These are phyloP conservation scores for Diaporthe velutina DNA, from an alignment of 2,329 filamentous ascomycete genomes.

Conservation along the genomic window DNA sequence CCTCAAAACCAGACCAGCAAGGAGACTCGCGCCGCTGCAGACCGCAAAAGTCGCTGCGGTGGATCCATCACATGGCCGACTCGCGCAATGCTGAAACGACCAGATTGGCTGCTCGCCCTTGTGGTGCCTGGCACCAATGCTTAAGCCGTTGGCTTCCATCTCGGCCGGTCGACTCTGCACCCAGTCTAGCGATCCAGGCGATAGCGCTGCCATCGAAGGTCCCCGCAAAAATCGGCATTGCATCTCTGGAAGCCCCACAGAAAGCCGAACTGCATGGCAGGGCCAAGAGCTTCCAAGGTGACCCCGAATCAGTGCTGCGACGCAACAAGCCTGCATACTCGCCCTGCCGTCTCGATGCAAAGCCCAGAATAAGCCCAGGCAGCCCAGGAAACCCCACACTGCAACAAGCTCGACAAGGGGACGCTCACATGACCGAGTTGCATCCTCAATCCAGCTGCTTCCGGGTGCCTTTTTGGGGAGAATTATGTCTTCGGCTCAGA, in stretches of 20 bases:
- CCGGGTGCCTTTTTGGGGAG: not conserved
- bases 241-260: constrained; percentile 33
- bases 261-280: constrained; percentile 36
- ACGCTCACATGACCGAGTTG: constrained; percentile 6
- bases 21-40: constrained; percentile 25
- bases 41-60: constrained; percentile 23
- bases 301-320: constrained; percentile 27
- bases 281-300: constrained; percentile 6
- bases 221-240: constrained; percentile 37
- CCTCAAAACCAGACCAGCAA: constrained; percentile 5
- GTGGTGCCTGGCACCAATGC: constrained; percentile 23
- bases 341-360: not conserved
- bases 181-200: constrained; percentile 29
- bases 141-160: constrained; percentile 34
- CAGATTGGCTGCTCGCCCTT: constrained; percentile 9
- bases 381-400: constrained; percentile 24
- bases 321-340: not conserved
- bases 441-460: not conserved
- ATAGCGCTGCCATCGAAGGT: constrained; percentile 7
- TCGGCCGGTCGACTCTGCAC: constrained; percentile 29
- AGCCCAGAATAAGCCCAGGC: not conserved
- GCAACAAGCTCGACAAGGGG: constrained; percentile 5
- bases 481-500: constrained; percentile 8
- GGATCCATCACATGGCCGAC: not conserved
- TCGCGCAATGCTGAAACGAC: constrained; percentile 9